Base-by-base conservation (phyloP, 176 grass and related monocot species). In the Raddia guianensis region DNA sequence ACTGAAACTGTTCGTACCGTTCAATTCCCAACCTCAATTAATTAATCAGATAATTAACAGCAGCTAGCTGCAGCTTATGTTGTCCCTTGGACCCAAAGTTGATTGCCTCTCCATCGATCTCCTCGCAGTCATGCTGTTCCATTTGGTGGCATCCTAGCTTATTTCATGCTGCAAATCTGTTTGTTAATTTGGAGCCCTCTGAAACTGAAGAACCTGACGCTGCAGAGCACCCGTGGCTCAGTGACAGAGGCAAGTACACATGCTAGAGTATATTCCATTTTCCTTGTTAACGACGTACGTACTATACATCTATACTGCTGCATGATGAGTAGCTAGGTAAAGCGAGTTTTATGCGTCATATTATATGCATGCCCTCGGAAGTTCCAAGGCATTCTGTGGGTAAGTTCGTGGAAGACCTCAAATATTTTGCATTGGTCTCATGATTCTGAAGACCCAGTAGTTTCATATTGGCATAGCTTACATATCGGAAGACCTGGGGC, bases 241-340 rank as follows among this genome's bases (percentile, higher is more conserved):
- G 12, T n/a, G 68, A 63, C 68, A 73, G 52, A 79, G 50, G n/a
- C 47, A 82, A 64, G 69, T 68, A 45, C 69, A 64, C 33, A 73
- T 64, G 18, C 57, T 44, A 3, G 34, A 64, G 42, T 64, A 64
- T 77, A 50, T 50, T 50, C 59, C 75, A 35, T n/a, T 62, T 77
- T 16, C 7, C 75, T 49, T 32, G 7, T 50, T 8, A 14, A 42
- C 8, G 37, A 40, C 37, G 37, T 40, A 40, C 37, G 37, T 40
- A 40, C 37, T 40, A 40, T 40, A 40, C 37, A 0, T 2, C 37
- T 40, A 5, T 5, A 40, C 3, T 40, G 37, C 37, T 40, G 37
- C 27, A 27, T 27, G 37, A 40, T 40, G 37, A 40, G 37, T 40
- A 40, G 37, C 27, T 27, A 27, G 45, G 59, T 15, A 35, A 16